Conservation (phyloP, 805 yeast species). For the Starmerella floricola region DNA sequence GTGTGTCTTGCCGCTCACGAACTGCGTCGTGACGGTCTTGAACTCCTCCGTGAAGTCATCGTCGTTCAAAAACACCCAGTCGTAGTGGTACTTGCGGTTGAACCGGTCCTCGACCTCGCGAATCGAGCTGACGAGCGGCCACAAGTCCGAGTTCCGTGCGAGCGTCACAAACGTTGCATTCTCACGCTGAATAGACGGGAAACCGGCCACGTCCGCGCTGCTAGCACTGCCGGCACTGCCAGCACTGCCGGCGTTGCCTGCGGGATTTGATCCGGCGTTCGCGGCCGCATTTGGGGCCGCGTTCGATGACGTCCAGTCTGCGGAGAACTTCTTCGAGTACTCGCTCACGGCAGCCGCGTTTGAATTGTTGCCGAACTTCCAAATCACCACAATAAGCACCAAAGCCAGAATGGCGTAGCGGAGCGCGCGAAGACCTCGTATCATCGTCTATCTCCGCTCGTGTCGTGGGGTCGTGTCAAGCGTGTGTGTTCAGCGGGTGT, state of each 20-base stretch:
- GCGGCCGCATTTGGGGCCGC: no score
- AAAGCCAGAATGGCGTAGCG: conserved; percentile 29
- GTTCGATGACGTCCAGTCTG: neutral
- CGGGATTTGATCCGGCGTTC: neutral
- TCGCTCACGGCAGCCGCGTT: conserved; percentile 12
- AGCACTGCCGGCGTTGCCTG: conserved; percentile 1
- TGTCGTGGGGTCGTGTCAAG: neutral
- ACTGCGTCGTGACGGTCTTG: conserved; percentile 38
- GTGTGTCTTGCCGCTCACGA: conserved; percentile 54
- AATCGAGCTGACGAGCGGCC: conserved; percentile 48
- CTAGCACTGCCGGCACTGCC: neutral
- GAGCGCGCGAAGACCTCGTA: conserved; percentile 29
- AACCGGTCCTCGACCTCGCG: conserved; percentile 67
- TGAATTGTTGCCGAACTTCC: conserved; percentile 21
- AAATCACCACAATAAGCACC: conserved; percentile 26
- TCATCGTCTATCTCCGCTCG: conserved; percentile 20
- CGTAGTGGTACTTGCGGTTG: conserved; percentile 63
- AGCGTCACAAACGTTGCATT: conserved; percentile 42
- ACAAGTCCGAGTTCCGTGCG: conserved; percentile 56
- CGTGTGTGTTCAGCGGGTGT: neutral
- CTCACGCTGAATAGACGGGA: conserved; percentile 20
- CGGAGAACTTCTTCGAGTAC: conserved; percentile 8
- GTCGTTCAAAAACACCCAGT: conserved; percentile 88
- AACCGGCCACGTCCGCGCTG: conserved; percentile 3
- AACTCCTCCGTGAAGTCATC: conserved; percentile 63